Percentiles rank a stretch among this genome's conserved stretches.
Evolutionary conservation across 2,329 filamentous ascomycete species (phyloP).

Genomic region (Venturia asperata): DNA sequence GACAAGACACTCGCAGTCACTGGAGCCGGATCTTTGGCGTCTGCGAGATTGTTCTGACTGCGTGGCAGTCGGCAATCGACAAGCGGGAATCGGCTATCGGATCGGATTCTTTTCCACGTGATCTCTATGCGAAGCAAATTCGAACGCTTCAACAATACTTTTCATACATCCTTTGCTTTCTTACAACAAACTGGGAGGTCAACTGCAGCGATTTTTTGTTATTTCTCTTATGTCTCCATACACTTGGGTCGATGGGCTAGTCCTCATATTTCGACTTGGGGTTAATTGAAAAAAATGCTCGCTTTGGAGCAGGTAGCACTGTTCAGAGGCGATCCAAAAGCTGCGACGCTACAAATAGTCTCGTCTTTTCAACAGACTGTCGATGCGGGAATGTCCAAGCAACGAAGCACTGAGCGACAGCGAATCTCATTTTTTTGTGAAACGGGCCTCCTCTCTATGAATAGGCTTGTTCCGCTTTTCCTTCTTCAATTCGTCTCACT

Average conservation of each 20-base stretch:
- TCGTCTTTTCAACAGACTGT: background rate
- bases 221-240: background rate
- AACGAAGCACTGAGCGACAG: background rate
- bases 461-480: background rate
- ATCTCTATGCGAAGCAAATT: background rate
- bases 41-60: conserved; percentile 1
- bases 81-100: conserved; percentile 1
- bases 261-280: background rate
- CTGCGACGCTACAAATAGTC: background rate
- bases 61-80: background rate
- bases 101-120: background rate
- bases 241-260: background rate
- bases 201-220: conserved; percentile 12
- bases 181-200: conserved; percentile 9
- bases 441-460: background rate
- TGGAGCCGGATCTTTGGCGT: conserved; percentile 12
- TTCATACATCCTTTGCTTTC: background rate
- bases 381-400: background rate
- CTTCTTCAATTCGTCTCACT: background rate
- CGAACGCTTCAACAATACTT: background rate
- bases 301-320: background rate
- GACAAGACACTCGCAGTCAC: conserved; percentile 1
- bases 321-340: background rate
- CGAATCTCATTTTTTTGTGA: background rate
- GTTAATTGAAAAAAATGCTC: background rate